These are phyloP conservation scores for Sugiyamaella marilandica DNA, from an alignment of 805 yeast genomes.

Conservation along the genomic window DNA sequence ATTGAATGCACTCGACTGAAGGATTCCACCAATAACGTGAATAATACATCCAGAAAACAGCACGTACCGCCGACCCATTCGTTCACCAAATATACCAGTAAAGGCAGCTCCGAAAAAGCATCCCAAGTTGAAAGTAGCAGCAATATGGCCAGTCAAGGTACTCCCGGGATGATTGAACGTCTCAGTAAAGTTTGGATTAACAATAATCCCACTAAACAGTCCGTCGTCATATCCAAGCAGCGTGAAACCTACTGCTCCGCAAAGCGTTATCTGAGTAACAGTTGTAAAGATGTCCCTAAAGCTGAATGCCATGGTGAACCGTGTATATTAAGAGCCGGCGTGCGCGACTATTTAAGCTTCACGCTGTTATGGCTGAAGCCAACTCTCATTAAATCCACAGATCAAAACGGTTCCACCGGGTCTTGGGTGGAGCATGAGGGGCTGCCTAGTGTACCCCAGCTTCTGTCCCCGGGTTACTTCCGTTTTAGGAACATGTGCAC, in stretches of 20 bases:
- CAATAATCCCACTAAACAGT: constrained; percentile 29
- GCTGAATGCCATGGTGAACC: not conserved
- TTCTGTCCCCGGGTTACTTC: too few species aligned
- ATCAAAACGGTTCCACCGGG: too few species aligned
- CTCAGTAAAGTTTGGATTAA: constrained; percentile 56
- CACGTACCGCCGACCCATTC: constrained; percentile 57
- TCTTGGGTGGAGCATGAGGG: too few species aligned
- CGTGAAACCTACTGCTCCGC: constrained; percentile 13
- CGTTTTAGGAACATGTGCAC: too few species aligned
- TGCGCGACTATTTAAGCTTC: too few species aligned
- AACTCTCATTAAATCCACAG: too few species aligned
- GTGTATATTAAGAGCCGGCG: too few species aligned
- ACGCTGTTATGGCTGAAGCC: too few species aligned
- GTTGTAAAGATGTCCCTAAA: constrained; percentile 27
- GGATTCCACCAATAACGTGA: constrained; percentile 53
- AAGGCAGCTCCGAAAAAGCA: constrained; percentile 67
- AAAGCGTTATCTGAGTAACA: constrained; percentile 8
- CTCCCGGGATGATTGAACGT: constrained; percentile 53
- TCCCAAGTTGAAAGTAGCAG: constrained; percentile 55
- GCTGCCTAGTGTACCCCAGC: too few species aligned
- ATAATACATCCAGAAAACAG: constrained; percentile 52
- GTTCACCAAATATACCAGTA: constrained; percentile 57
- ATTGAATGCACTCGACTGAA: constrained; percentile 52
- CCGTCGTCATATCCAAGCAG: constrained; percentile 33
- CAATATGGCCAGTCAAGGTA: constrained; percentile 41